Conservation (phyloP, 805 yeast species). For the Kazachstania psychrophila region DNA sequence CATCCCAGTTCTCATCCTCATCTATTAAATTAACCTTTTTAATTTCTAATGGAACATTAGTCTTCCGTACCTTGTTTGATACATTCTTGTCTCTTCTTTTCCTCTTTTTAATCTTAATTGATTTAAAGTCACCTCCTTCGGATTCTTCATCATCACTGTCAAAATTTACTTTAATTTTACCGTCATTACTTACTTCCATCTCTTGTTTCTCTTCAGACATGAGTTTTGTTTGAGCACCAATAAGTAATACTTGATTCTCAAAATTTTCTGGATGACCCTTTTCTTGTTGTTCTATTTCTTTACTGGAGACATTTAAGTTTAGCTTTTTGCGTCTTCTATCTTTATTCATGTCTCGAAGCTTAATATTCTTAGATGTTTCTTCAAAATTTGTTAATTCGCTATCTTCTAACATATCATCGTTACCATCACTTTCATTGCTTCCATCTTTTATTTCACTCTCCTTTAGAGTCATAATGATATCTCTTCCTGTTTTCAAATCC, state of each 20-base stretch:
- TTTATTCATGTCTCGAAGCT: conserved; percentile 26
- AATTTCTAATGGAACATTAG: conserved; percentile 24
- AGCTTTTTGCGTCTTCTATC: conserved; percentile 27
- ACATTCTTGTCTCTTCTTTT: conserved; percentile 29
- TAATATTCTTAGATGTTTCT: conserved; percentile 26
- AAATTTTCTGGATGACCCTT: conserved; percentile 5
- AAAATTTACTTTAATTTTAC: conserved; percentile 23
- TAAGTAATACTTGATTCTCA: conserved; percentile 13
- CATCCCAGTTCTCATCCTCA: conserved; percentile 18
- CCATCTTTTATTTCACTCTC: conserved; percentile 31
- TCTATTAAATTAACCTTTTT: conserved; percentile 29
- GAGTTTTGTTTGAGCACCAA: conserved; percentile 10
- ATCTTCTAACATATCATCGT: conserved; percentile 23
- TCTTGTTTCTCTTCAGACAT: neutral
- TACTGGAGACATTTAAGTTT: conserved; percentile 15
- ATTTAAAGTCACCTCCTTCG: conserved; percentile 29
- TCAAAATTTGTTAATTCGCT: conserved; percentile 20
- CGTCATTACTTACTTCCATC: neutral
- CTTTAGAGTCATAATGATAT: conserved; percentile 48
- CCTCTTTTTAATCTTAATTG: conserved; percentile 35
- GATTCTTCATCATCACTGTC: conserved; percentile 9
- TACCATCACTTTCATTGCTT: conserved; percentile 17
- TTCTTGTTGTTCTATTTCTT: conserved; percentile 14
- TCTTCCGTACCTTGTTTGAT: conserved; percentile 20
- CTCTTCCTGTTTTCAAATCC: conserved; percentile 32